These are phyloP conservation scores for Grosmannia serpens DNA, from an alignment of 2,329 filamentous ascomycete species.

Conservation along the genomic window DNA sequence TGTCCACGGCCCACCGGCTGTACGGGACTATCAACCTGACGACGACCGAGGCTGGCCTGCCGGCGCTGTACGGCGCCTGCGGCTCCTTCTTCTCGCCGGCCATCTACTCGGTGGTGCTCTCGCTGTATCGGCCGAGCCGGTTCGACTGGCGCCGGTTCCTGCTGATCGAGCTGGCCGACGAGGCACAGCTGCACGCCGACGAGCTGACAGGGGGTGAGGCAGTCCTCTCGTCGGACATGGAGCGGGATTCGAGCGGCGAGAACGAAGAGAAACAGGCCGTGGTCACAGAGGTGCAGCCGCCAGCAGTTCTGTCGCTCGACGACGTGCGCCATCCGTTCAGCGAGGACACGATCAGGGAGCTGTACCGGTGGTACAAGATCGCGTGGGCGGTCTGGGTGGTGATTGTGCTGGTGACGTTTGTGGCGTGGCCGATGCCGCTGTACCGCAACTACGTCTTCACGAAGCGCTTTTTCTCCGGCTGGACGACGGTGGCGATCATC, in stretches of 20 bases:
- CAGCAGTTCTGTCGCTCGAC: conserved; percentile 19
- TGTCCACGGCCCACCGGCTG: conserved; percentile 21
- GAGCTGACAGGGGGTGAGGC: neutral
- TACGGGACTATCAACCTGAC: conserved; percentile 22
- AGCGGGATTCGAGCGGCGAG: neutral
- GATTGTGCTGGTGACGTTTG: conserved; percentile 29
- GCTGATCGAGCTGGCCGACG: conserved; percentile 32
- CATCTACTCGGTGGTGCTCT: conserved; percentile 33
- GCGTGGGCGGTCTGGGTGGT: conserved; percentile 5
- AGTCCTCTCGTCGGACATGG: neutral
- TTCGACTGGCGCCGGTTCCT: conserved; percentile 28
- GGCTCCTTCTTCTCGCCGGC: conserved; percentile 33
- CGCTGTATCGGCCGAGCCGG: conserved; percentile 23
- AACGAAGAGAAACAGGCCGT: too few relatives aligned
- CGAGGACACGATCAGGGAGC: conserved; percentile 2
- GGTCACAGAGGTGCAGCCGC: neutral
- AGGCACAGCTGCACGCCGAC: conserved; percentile 16
- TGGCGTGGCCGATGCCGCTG: conserved; percentile 37
- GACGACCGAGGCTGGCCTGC: conserved; percentile 24
- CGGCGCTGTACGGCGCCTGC: conserved; percentile 31
- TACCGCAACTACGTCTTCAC: conserved; percentile 38
- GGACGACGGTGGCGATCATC: conserved; percentile 30
- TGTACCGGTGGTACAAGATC: conserved; percentile 6
- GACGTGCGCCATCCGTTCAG: conserved; percentile 21
- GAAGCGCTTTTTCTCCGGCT: conserved; percentile 31